Percentiles rank a stretch among this genome's conserved stretches.
Evolutionary conservation across 2,329 filamentous ascomycete genomes (phyloP).

Genomic region (Apiospora kogelbergensis): DNA sequence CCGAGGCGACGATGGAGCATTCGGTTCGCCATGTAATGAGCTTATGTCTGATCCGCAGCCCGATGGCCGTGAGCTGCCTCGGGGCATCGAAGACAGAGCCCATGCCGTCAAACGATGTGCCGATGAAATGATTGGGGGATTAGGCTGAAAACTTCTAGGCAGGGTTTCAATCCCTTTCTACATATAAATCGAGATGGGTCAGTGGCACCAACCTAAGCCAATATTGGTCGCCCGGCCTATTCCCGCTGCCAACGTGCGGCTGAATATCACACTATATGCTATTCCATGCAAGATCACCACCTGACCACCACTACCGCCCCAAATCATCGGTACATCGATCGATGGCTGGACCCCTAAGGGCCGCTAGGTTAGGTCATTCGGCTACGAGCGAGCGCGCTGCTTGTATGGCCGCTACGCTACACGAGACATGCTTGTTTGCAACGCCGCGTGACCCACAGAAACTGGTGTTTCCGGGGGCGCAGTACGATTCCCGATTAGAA

Average conservation of each 20-base stretch:
- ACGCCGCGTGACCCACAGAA: background rate
- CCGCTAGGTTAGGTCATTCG: no score
- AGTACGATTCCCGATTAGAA: background rate
- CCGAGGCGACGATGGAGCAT: background rate
- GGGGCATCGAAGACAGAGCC: slow-evolving; percentile 38
- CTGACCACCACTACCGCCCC: background rate
- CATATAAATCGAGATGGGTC: no score
- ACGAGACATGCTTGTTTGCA: background rate
- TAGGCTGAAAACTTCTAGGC: background rate
- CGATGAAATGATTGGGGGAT: no score
- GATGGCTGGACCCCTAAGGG: no score
- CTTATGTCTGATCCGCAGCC: slow-evolving; percentile 11
- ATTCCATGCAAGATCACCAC: background rate
- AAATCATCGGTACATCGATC: no score
- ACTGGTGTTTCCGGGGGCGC: background rate
- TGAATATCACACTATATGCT: background rate
- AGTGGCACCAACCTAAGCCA: no score
- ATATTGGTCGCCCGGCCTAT: no score
- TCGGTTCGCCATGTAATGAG: background rate
- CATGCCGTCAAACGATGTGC: slow-evolving; percentile 38
- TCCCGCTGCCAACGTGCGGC: background rate
- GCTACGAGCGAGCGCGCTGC: background rate
- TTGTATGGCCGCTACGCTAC: background rate
- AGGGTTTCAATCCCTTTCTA: no score
- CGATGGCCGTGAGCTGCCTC: slow-evolving; percentile 26